These are phyloP conservation scores for Fraxinus angustifolia DNA, from an alignment of 305 asterid species.

Conservation along the genomic window DNA sequence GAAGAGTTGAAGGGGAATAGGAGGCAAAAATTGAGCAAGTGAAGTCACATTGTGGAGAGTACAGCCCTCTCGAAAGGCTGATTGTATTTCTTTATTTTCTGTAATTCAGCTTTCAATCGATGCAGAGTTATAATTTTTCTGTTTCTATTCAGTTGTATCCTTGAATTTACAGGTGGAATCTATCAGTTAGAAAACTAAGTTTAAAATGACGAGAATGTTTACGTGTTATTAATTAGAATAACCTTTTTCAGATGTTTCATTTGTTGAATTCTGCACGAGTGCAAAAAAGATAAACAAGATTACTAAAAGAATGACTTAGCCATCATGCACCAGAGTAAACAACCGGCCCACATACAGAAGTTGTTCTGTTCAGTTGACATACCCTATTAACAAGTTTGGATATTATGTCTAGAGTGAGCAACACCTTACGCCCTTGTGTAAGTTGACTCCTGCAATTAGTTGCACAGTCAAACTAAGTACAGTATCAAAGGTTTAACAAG, in stretches of 20 bases:
- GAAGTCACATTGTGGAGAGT: background rate
- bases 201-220: background rate
- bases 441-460: constrained; percentile 69
- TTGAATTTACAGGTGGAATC: background rate
- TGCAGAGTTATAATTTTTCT: background rate
- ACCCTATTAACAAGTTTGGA: constrained; percentile 76
- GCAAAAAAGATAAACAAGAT: background rate
- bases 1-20: background rate
- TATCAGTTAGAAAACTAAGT: background rate
- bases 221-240: background rate
- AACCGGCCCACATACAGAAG: background rate
- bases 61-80: background rate
- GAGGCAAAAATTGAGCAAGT: background rate
- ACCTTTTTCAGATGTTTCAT: background rate
- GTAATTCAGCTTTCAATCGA: background rate
- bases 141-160: background rate
- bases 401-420: constrained; percentile 81
- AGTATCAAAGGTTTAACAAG: constrained; percentile 14
- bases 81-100: background rate
- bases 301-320: background rate
- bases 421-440: constrained; percentile 94
- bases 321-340: constrained; percentile 7
- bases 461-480: constrained; percentile 21
- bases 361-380: constrained; percentile 28
- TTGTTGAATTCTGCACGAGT: background rate